Conservation (phyloP, 441 rosid species). For the Pelargonium myrrhifolium region DNA sequence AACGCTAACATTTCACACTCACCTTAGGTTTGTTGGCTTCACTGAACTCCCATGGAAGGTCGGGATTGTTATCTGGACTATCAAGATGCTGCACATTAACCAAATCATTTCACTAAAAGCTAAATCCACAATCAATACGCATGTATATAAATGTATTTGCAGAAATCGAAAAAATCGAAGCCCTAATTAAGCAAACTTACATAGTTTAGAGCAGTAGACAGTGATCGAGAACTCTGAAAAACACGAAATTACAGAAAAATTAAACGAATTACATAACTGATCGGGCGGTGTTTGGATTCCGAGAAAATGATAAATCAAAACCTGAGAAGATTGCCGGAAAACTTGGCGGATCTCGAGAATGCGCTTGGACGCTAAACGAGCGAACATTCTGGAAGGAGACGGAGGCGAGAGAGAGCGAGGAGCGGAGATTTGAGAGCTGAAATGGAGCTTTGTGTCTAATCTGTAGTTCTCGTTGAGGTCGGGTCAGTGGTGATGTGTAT, state of each 20-base stretch:
- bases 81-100: constrained; percentile 60
- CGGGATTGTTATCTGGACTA: constrained; percentile 85
- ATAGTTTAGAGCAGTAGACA: constrained; percentile 85
- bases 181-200: constrained; percentile 36
- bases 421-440: constrained; percentile 12
- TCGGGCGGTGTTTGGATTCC: constrained; percentile 14
- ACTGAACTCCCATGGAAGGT: constrained; percentile 82
- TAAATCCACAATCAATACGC: too few relatives aligned
- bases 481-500: not conserved
- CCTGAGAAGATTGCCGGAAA: constrained; percentile 58
- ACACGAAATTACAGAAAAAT: not conserved
- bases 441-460: not conserved
- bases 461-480: constrained; percentile 1
- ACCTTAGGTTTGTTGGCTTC: constrained; percentile 66
- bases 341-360: constrained; percentile 73
- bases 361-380: constrained; percentile 65
- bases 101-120: not conserved
- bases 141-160: not conserved
- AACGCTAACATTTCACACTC: constrained; percentile 4
- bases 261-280: constrained; percentile 11
- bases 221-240: constrained; percentile 51
- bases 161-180: not conserved
- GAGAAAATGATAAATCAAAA: constrained; percentile 18
- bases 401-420: constrained; percentile 1
- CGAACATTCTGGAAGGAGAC: constrained; percentile 48